Percentiles rank a stretch among this genome's conserved stretches.
Conservation (phyloP, 768 basidiomycete genomes). For the Lactarius akahatsu region DNA sequence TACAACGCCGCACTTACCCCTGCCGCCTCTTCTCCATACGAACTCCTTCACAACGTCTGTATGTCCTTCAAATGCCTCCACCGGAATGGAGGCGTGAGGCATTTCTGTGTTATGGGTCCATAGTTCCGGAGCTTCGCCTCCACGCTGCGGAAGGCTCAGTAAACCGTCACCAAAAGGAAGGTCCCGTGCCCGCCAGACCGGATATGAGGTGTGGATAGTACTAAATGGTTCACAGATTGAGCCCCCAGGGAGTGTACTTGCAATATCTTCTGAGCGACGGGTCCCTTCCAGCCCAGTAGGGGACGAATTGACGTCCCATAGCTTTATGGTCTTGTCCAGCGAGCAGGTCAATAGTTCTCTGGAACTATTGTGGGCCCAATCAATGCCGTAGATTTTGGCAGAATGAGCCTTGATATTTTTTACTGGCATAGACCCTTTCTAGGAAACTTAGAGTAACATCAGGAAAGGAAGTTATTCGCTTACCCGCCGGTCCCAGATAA, state of each 20-base stretch:
- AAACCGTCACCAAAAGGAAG: slow-evolving; percentile 91
- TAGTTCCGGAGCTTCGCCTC: slow-evolving; percentile 82
- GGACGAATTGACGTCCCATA: slow-evolving; percentile 61
- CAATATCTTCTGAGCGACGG: slow-evolving; percentile 12
- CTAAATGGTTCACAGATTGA: slow-evolving; percentile 43
- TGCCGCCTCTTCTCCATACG: slow-evolving; percentile 81
- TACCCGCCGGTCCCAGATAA: slow-evolving; percentile 94
- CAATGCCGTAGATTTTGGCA: slow-evolving; percentile 97
- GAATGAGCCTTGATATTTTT: slow-evolving; percentile 74
- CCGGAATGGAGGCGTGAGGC: slow-evolving; percentile 44
- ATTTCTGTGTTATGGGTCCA: slow-evolving; percentile 47
- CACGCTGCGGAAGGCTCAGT: slow-evolving; percentile 84
- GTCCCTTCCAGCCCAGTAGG: slow-evolving; percentile 8
- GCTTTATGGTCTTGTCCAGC: slow-evolving; percentile 89
- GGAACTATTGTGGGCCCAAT: slow-evolving; percentile 80
- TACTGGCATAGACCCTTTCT: slow-evolving; percentile 89
- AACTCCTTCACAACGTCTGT: slow-evolving; percentile 96
- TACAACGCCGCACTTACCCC: slow-evolving; percentile 40
- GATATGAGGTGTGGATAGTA: slow-evolving; percentile 73
- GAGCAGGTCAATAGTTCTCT: slow-evolving; percentile 92
- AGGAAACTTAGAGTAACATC: slow-evolving; percentile 5
- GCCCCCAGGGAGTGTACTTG: slow-evolving; percentile 21
- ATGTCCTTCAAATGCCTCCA: slow-evolving; percentile 83
- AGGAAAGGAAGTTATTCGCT: slow-evolving; percentile 32
- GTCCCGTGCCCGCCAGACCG: slow-evolving; percentile 92